Conservation (phyloP, 1,139 yeast species). For the Sugiyamaella sp. region DNA sequence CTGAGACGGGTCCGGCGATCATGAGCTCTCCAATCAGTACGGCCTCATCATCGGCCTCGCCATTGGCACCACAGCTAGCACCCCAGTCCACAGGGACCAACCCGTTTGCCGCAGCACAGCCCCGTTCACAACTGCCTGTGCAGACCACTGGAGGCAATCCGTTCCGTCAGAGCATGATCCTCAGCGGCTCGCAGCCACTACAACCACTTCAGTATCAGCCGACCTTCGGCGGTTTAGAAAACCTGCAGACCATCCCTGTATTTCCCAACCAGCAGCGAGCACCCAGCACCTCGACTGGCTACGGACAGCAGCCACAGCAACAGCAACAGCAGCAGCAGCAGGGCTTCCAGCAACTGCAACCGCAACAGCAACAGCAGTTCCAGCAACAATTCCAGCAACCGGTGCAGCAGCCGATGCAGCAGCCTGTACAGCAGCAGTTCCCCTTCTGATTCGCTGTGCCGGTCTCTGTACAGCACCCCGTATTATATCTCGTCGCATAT, state of each 20-base stretch:
- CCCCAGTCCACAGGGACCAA: conserved; percentile 49
- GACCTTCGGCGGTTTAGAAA: conserved; percentile 37
- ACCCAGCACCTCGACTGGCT: neutral
- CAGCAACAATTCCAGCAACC: conserved; percentile 17
- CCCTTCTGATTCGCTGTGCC: neutral
- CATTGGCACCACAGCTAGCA: conserved; percentile 27
- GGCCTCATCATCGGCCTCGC: neutral
- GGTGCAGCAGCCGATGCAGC: conserved; percentile 23
- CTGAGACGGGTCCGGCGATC: conserved; percentile 12
- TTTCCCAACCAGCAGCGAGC: conserved; percentile 32
- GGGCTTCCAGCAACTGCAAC: conserved; percentile 11
- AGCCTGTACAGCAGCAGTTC: neutral
- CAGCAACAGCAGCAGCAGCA: conserved; percentile 11
- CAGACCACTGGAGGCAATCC: conserved; percentile 39
- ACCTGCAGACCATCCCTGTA: conserved; percentile 35
- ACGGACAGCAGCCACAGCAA: neutral
- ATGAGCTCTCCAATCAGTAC: neutral
- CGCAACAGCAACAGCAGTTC: too few species aligned
- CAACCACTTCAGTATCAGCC: conserved; percentile 31
- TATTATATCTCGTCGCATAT: conserved; percentile 6
- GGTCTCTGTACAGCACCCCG: neutral
- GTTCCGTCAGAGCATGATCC: conserved; percentile 32
- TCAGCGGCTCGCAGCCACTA: conserved; percentile 14
- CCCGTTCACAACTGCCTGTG: conserved; percentile 17
- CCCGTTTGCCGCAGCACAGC: conserved; percentile 45